A percentile compares a stretch with the other conserved stretches of the same genome.
These are phyloP conservation scores for Sporisorium reilianum DNA, from an alignment of 1,284 basidiomycete genomes.

Conservation along the genomic window DNA sequence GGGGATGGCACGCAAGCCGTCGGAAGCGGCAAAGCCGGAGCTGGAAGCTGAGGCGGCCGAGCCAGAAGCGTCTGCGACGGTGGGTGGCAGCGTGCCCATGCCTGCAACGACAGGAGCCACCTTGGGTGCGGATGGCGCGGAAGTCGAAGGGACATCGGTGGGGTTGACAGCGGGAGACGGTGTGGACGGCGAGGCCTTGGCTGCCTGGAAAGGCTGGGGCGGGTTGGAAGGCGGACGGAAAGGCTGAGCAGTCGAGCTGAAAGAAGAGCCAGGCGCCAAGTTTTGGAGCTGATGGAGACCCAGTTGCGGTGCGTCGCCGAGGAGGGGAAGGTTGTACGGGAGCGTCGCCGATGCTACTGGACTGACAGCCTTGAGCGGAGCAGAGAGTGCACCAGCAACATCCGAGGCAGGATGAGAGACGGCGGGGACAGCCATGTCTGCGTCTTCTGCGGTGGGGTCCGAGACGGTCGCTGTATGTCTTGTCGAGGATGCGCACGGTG, in stretches of 20 bases:
- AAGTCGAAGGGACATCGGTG: constrained; percentile 24
- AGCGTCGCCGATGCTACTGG: constrained; percentile 22
- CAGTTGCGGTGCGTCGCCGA: constrained; percentile 15
- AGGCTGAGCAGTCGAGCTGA: constrained; percentile 25
- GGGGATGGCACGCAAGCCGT: constrained; percentile 42
- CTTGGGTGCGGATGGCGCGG: constrained; percentile 6
- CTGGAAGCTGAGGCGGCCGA: constrained; percentile 6
- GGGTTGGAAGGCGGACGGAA: constrained; percentile 29
- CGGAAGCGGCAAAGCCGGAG: constrained; percentile 18
- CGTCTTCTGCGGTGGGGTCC: constrained; percentile 21
- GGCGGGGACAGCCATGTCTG: constrained; percentile 33
- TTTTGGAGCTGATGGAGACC: constrained; percentile 20
- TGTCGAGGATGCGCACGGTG: constrained; percentile 4
- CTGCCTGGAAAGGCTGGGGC: constrained; percentile 36
- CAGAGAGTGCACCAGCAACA: not conserved
- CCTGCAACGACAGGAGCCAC: constrained; percentile 41
- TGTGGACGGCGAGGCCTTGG: constrained; percentile 19
- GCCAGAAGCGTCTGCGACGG: constrained; percentile 15
- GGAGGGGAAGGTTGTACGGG: constrained; percentile 14
- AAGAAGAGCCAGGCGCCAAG: constrained; percentile 17
- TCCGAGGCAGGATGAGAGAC: constrained; percentile 20
- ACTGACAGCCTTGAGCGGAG: constrained; percentile 25
- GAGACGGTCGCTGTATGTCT: constrained; percentile 19
- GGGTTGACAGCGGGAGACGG: constrained; percentile 29
- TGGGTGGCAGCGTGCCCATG: constrained; percentile 43